Conservation (phyloP, 2,329 filamentous ascomycete species). For the Hypoxylon sp. region DNA sequence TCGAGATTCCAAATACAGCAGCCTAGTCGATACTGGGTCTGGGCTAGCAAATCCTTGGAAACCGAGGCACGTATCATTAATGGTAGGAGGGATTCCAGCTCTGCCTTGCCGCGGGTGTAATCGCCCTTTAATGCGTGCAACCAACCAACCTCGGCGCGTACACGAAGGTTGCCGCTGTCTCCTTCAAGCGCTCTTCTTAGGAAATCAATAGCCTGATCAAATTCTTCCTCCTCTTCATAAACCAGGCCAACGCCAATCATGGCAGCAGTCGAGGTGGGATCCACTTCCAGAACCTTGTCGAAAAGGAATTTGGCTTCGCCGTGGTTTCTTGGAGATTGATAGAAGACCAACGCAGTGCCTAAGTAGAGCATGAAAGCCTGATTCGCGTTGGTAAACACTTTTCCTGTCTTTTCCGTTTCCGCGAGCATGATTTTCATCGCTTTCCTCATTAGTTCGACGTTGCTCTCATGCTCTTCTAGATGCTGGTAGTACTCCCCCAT, state of each 20-base stretch:
- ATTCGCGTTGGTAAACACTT: slow-evolving; percentile 75
- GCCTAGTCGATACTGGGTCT: slow-evolving; percentile 88
- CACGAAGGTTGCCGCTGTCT: slow-evolving; percentile 79
- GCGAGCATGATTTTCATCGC: slow-evolving; percentile 71
- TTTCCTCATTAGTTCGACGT: slow-evolving; percentile 82
- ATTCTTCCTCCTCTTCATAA: slow-evolving; percentile 93
- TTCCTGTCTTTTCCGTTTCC: slow-evolving; percentile 75
- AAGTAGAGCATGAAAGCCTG: slow-evolving; percentile 83
- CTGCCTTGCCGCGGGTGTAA: slow-evolving; percentile 73
- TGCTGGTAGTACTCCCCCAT: slow-evolving; percentile 86
- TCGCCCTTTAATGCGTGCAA: slow-evolving; percentile 87
- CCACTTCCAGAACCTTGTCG: slow-evolving; percentile 80
- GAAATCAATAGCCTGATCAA: slow-evolving; percentile 83
- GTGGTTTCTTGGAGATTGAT: slow-evolving; percentile 91
- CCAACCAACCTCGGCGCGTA: slow-evolving; percentile 92
- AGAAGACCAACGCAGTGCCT: slow-evolving; percentile 88
- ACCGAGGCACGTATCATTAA: slow-evolving; percentile 69
- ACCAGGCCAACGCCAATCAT: slow-evolving; percentile 92
- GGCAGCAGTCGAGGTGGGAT: slow-evolving; percentile 81
- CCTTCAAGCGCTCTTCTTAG: slow-evolving; percentile 79
- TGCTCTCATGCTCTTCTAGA: slow-evolving; percentile 86
- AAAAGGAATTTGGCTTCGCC: slow-evolving; percentile 89
- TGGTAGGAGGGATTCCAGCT: slow-evolving; percentile 76
- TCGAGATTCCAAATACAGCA: slow-evolving; percentile 89
- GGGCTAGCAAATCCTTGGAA: slow-evolving; percentile 79